Evolutionary conservation across 2,329 filamentous ascomycete species (phyloP).

Genomic region (Berkeleyomyces basicola): DNA sequence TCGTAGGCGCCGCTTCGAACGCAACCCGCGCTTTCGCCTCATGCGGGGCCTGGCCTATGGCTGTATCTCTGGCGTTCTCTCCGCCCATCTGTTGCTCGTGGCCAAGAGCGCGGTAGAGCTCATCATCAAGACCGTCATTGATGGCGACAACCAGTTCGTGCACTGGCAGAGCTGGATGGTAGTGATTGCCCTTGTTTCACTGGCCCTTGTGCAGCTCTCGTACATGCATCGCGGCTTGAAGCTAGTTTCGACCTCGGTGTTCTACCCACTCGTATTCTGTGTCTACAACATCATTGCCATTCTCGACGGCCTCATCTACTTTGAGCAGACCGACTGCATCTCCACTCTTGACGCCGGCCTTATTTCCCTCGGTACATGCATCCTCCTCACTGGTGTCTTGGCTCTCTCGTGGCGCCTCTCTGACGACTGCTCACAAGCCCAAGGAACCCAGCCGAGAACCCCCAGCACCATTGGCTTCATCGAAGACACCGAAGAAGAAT

Average conservation of each 20-base stretch:
- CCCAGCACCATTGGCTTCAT: conserved; percentile 71
- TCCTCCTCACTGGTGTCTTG: conserved; percentile 74
- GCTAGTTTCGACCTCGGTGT: conserved; percentile 82
- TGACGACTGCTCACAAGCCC: conserved; percentile 34
- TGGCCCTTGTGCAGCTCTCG: conserved; percentile 84
- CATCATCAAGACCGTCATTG: conserved; percentile 68
- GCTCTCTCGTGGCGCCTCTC: conserved; percentile 87
- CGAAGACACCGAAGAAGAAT: conserved; percentile 42
- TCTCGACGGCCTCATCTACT: conserved; percentile 91
- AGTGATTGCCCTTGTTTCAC: conserved; percentile 58
- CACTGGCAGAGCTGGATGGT: conserved; percentile 93
- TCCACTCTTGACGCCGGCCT: conserved; percentile 58
- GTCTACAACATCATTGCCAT: conserved; percentile 99
- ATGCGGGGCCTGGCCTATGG: conserved; percentile 76
- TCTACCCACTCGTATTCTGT: conserved; percentile 96
- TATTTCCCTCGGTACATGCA: conserved; percentile 71
- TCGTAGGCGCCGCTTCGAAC: conserved; percentile 24
- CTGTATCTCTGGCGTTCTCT: conserved; percentile 78
- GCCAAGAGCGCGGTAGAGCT: conserved; percentile 95
- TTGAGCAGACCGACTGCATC: conserved; percentile 71
- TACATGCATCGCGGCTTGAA: conserved; percentile 89
- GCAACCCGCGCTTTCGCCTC: conserved; percentile 53
- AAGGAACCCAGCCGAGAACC: conserved; percentile 34
- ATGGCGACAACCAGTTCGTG: conserved; percentile 82
- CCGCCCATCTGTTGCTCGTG: conserved; percentile 80